Conservation (phyloP, 2,329 filamentous ascomycete species). For the Magnaporthiopsis incrustans region DNA sequence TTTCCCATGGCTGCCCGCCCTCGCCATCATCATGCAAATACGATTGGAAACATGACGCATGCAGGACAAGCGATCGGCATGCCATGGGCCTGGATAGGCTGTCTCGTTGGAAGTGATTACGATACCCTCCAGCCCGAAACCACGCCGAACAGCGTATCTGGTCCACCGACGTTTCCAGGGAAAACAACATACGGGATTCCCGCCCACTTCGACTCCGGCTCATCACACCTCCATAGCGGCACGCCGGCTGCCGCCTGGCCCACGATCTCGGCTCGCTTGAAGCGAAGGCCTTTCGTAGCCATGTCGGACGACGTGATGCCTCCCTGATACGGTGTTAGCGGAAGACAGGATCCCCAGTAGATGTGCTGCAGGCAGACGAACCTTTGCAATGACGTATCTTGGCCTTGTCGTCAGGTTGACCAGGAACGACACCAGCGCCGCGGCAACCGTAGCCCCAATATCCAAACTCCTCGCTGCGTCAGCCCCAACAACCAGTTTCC, state of each 20-base stretch:
- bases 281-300: conserved; percentile 46
- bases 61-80: too few species aligned
- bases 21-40: too few species aligned
- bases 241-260: conserved; percentile 51
- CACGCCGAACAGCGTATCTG: conserved; percentile 36
- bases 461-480: conserved; percentile 43
- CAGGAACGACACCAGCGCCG: conserved; percentile 41
- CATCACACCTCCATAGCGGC: conserved; percentile 50
- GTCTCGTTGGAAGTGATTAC: neutral
- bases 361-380: neutral
- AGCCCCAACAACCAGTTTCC: conserved; percentile 38
- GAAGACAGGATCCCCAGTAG: neutral
- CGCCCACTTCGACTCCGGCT: conserved; percentile 39
- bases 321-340: conserved; percentile 20
- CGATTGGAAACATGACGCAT: too few species aligned
- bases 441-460: conserved; percentile 45
- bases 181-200: conserved; percentile 50
- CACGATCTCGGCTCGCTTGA: conserved; percentile 45
- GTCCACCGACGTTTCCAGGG: conserved; percentile 48
- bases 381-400: conserved; percentile 48
- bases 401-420: conserved; percentile 37
- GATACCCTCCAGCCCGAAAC: conserved; percentile 20
- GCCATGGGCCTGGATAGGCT: too few species aligned
- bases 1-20: too few species aligned
- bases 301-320: conserved; percentile 53